These are phyloP conservation scores for Bauhinia variegata DNA, from an alignment of 306 rosid genomes.

Conservation along the genomic window DNA sequence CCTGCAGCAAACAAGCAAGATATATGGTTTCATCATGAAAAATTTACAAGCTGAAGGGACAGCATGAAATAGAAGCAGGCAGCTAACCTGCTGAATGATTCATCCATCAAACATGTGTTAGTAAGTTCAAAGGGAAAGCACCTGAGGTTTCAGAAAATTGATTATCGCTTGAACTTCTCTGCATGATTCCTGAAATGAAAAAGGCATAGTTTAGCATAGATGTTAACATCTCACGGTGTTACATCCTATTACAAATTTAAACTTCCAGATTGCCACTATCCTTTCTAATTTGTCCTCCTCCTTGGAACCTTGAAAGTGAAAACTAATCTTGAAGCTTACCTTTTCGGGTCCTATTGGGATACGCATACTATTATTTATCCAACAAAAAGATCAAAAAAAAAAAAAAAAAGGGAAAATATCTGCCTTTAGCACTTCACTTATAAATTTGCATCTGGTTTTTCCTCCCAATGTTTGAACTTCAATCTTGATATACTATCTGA, in stretches of 20 bases:
- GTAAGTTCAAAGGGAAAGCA: slow-evolving; percentile 43
- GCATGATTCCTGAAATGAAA: slow-evolving; percentile 59
- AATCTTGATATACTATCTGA: background rate
- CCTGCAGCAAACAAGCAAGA: slow-evolving; percentile 50
- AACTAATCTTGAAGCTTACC: background rate
- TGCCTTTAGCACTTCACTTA: background rate
- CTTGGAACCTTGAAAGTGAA: background rate
- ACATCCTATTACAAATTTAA: slow-evolving; percentile 2
- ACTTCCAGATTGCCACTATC: background rate
- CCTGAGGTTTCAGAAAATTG: slow-evolving; percentile 84
- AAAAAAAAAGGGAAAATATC: background rate
- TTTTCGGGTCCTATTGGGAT: background rate
- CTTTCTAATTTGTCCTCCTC: background rate
- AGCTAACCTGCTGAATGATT: slow-evolving; percentile 35
- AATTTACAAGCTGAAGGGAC: slow-evolving; percentile 13
- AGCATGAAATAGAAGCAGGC: slow-evolving; percentile 35
- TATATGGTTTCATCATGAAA: slow-evolving; percentile 28
- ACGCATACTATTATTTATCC: background rate
- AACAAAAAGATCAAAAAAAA: background rate
- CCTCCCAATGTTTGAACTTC: background rate
- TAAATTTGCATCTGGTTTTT: background rate
- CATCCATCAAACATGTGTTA: slow-evolving; percentile 30
- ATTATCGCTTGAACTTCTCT: slow-evolving; percentile 79
- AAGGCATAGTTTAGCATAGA: background rate
- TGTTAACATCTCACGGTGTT: slow-evolving; percentile 1